Percentiles rank a stretch among this genome's conserved stretches.
These are phyloP conservation scores for Lineolata rhizophorae DNA, from an alignment of 495 filamentous ascomycete genomes.

Conservation along the genomic window DNA sequence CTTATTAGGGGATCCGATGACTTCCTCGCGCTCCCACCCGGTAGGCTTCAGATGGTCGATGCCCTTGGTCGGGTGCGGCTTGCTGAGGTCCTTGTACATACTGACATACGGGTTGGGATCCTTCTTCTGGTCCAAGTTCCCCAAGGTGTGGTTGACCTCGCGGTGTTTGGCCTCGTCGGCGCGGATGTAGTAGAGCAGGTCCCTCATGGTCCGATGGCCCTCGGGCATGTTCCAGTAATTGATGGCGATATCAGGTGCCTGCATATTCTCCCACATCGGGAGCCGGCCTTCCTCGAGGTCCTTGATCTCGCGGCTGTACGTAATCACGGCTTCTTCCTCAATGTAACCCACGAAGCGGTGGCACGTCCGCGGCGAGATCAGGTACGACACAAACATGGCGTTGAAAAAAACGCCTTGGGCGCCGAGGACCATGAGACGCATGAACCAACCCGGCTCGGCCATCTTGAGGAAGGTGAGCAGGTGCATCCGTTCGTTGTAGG, in stretches of 20 bases:
- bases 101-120: constrained; percentile 85
- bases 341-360: constrained; percentile 95
- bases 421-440: constrained; percentile 66
- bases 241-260: constrained; percentile 72
- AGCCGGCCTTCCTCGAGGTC: constrained; percentile 71
- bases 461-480: constrained; percentile 87
- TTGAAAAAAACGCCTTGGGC: constrained; percentile 89
- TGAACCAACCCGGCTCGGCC: constrained; percentile 71
- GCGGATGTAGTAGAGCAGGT: constrained; percentile 70
- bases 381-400: constrained; percentile 70
- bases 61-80: constrained; percentile 48
- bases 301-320: constrained; percentile 68
- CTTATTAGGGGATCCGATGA: too few relatives aligned
- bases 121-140: constrained; percentile 55
- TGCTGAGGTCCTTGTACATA: constrained; percentile 39
- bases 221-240: constrained; percentile 89
- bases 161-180: constrained; percentile 94
- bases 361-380: constrained; percentile 70
- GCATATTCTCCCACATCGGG: constrained; percentile 58
- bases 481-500: constrained; percentile 93
- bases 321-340: constrained; percentile 91
- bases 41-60: constrained; percentile 40
- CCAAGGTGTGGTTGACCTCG: constrained; percentile 89
- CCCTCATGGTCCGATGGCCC: constrained; percentile 56
- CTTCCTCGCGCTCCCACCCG: constrained; percentile 71